phyloP scores from a whole-genome alignment of 768 basidiomycete species.

The Mycena leptocephala region DNA sequence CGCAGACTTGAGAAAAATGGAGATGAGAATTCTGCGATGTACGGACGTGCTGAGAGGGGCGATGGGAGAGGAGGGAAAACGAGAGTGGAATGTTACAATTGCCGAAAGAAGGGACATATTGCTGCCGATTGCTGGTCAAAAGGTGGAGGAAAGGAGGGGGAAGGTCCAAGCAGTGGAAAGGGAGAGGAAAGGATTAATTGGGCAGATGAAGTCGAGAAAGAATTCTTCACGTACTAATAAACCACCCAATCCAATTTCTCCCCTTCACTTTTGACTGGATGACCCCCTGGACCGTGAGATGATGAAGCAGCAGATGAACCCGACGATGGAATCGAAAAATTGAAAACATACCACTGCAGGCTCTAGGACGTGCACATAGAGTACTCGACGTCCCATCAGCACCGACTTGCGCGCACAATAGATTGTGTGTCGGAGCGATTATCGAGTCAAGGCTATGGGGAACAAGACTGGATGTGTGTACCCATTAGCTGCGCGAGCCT shows the following conservation, averaged over 20 bases:
- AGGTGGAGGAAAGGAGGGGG: background rate
- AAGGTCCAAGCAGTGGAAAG: background rate
- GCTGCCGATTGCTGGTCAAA: background rate
- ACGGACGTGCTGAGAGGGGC: background rate
- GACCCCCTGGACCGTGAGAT: background rate
- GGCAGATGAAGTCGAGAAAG: background rate
- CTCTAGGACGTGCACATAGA: background rate
- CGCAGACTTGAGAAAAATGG: background rate
- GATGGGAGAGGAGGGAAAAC: background rate
- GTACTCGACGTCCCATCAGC: background rate
- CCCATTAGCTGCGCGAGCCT: background rate
- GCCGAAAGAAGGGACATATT: background rate
- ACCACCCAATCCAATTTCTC: background rate
- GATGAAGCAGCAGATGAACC: background rate
- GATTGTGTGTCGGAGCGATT: conserved; percentile 4
- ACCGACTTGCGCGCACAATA: background rate
- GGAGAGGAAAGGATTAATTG: background rate
- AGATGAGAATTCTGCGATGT: background rate
- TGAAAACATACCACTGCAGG: background rate
- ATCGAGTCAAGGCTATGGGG: background rate
- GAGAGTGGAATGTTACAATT: background rate
- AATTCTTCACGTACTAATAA: background rate
- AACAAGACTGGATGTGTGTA: conserved; percentile 25
- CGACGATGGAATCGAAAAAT: background rate
- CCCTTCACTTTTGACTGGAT: background rate